Base-by-base conservation (phyloP, 768 basidiomycete genomes). In the Rossbeevera mucosa region DNA sequence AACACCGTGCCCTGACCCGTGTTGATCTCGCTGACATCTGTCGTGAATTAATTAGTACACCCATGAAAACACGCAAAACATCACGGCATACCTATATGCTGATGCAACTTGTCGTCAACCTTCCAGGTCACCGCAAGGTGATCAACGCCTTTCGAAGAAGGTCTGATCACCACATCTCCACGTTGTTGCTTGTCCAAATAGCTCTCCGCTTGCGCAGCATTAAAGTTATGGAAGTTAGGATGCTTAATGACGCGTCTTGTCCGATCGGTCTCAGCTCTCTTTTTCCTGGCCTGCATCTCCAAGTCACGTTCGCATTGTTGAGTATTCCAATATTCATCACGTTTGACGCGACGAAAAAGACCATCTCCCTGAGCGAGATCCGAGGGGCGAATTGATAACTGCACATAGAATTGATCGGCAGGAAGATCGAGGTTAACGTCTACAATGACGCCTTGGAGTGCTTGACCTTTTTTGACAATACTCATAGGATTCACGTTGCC, bases 91-190 rank as follows among this genome's bases (percentile, higher is more conserved):
- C 94, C 94, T 52, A 99, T 89, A 65, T 99, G 96, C 65, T 98
- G 96, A 69, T 90, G 98, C 24, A 99, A 74, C 54, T 86, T 90
- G 52, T 96, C 88, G 57, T 94, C 95, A 2, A 99, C 94, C 72
- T 98, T 99, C 96, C 96, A 99, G 0, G 96, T 99, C 9, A 99
- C 88, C 41, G 95, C 95, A 31, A 99, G 76, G 72, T 98, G 96
- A 61, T 96, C 82, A 31, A 78, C 73, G 13, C 95, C 95, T 69
- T 94, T 94, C 4, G 95, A 97, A 16, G 94, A 95, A 0, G 96
- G 96, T 42, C 96, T 78, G 57, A 99, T 93, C 38, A 98, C 90
- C 36, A 95, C 94, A 68, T 98, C 96, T 9, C 96, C 96, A 18
- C 91, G 83, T 60, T 94, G 92, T 66, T 92, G 90, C 59, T 85